These are phyloP conservation scores for Aristolochia contorta DNA, from an alignment of 164 flowering plant species.

Conservation along the genomic window DNA sequence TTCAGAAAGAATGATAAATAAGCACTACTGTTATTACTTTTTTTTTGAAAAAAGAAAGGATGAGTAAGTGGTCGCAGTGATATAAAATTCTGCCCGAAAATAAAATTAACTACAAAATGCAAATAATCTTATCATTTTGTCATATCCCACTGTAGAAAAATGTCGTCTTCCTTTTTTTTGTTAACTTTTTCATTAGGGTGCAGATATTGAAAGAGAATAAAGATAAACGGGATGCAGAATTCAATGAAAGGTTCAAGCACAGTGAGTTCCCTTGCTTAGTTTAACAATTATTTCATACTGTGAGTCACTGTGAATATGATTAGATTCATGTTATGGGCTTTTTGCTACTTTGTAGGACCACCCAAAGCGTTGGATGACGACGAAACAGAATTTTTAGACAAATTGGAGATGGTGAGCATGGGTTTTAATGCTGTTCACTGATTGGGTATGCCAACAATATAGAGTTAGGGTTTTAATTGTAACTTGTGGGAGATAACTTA, in stretches of 20 bases:
- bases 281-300: no score
- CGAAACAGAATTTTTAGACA: conserved; percentile 93
- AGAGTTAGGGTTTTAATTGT: conserved; percentile 3
- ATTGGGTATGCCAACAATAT: conserved; percentile 15
- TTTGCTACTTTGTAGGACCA: conserved; percentile 48
- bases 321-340: neutral
- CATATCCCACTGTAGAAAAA: neutral
- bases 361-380: conserved; percentile 98
- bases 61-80: no score
- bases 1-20: no score
- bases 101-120: no score
- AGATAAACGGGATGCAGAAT: conserved; percentile 92
- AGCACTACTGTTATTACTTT: no score
- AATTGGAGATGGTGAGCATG: conserved; percentile 60
- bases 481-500: neutral
- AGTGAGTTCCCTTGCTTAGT: conserved; percentile 33
- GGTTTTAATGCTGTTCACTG: conserved; percentile 11
- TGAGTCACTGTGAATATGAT: no score
- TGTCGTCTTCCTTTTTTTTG: neutral
- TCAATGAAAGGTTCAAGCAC: conserved; percentile 92
- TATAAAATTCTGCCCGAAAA: no score
- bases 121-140: neutral
- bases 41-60: no score
- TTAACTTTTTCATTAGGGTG: conserved; percentile 4
- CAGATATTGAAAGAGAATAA: conserved; percentile 93